phyloP scores from a whole-genome alignment of 352 stramenopile species.

The Pythium vanterpoolii region DNA sequence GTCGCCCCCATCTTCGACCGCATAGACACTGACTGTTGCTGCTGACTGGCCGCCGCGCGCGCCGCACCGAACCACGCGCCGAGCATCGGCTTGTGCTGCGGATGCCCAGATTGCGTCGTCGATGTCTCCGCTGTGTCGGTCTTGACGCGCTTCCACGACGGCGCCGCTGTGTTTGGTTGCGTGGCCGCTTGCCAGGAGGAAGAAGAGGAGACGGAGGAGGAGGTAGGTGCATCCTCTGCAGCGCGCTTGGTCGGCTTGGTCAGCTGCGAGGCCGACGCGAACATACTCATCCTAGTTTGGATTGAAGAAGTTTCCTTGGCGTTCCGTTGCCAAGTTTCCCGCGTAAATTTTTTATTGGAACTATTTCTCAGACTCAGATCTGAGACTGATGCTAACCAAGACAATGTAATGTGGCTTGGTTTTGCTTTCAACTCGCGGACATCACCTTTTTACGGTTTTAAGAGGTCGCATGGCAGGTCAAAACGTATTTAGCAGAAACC shows the following conservation, averaged over 20 bases:
- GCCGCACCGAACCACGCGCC: constrained; percentile 12
- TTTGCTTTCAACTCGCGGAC: too few relatives aligned
- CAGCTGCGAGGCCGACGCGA: constrained; percentile 4
- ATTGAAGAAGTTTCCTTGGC: background rate
- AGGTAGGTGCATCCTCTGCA: background rate
- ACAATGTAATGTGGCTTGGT: too few relatives aligned
- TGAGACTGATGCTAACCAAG: background rate
- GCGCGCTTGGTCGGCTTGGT: constrained; percentile 3
- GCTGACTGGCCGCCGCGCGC: background rate
- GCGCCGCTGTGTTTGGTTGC: background rate
- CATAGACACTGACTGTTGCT: background rate
- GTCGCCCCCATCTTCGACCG: background rate
- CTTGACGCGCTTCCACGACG: constrained; percentile 11
- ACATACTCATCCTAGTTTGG: background rate
- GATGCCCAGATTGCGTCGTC: background rate
- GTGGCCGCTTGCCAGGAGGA: background rate
- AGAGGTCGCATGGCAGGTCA: background rate
- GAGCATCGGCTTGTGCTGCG: constrained; percentile 7
- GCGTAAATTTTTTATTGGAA: background rate
- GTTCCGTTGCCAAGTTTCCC: background rate
- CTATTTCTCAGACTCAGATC: background rate
- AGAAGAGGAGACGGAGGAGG: background rate
- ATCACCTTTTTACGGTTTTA: too few relatives aligned
- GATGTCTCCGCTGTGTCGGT: background rate
- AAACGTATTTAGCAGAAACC: constrained; percentile 3